Base-by-base conservation (phyloP, 306 rosid species). In the Fagus sylvatica region DNA sequence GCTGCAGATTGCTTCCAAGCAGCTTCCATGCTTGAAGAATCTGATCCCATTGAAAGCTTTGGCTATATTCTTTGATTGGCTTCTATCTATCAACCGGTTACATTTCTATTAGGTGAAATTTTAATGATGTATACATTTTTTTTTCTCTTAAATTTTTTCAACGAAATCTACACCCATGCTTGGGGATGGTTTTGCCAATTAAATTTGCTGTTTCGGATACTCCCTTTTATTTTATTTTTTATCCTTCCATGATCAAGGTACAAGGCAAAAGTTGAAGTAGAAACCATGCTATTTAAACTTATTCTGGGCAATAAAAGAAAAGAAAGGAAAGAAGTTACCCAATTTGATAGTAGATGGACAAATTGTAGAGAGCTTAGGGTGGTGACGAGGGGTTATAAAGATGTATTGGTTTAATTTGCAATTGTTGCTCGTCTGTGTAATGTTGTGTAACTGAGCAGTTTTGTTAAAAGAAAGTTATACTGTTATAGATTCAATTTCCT, bases 1-100 rank as follows among this genome's bases (percentile, higher is more conserved):
- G 98, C 97, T 16, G 88, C 85, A 22, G 97, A 94, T 80, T 94
- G 96, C 91, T 90, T 94, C 85, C 96, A 94, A 84, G 98, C 98
- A 76, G 97, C 98, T 56, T 88, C 90, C 74, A 91, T 94, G 92
- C 96, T 94, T 34, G 96, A 90, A 89, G 97, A 94, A 85, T 87
- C 93, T 2, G 94, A 90, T 81, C 97, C 98, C 17, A 78, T 92
- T 1, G 96, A 94, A 89, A 87, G 89, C 85, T 95, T 94, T 87
- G 81, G 83, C 90, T 74, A 85, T 62, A 28, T 89, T 72, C 78
- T 73, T 78, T 91, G 91, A 89, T 78, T 28, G 65, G 53, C 74
- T 67, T 55, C 16, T 53, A 5, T 34, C 54, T 54, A 16, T 7
- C 36, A 65, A 67, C 76, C 65, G 73, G 59, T 72, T 54, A 43